phyloP scores from a whole-genome alignment of 2,329 filamentous ascomycete species.

The Alternaria solani region DNA sequence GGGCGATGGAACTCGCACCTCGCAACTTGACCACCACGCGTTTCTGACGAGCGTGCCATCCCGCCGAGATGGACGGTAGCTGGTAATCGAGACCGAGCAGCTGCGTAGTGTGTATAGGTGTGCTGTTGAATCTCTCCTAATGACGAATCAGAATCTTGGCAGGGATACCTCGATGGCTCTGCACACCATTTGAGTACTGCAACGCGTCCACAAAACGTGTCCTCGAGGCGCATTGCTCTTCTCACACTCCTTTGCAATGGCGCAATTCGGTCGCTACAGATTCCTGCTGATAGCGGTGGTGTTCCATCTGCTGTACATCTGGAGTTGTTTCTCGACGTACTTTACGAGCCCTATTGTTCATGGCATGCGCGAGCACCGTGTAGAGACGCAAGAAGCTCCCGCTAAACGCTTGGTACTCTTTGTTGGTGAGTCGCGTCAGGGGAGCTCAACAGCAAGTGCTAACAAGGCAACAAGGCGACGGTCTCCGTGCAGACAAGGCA shows the following conservation, averaged over 20 bases:
- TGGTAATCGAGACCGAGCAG: not conserved
- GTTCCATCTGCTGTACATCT: constrained; percentile 93
- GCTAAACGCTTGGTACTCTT: constrained; percentile 91
- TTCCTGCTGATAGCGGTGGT: constrained; percentile 89
- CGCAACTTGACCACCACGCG: not conserved
- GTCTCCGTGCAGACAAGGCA: constrained; percentile 94
- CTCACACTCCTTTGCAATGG: constrained; percentile 49
- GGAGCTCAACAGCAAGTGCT: not conserved
- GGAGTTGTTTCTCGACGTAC: constrained; percentile 88
- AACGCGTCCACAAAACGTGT: constrained; percentile 30
- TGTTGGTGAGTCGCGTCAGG: constrained; percentile 68
- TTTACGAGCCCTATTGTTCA: constrained; percentile 97
- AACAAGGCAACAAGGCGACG: constrained; percentile 70
- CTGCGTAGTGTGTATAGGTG: not conserved
- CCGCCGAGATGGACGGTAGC: not conserved
- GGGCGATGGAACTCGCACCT: not conserved
- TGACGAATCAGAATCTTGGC: constrained; percentile 23
- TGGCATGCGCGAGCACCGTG: constrained; percentile 84
- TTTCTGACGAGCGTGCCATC: not conserved
- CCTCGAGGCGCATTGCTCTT: constrained; percentile 38
- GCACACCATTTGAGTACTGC: constrained; percentile 40
- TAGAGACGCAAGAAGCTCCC: constrained; percentile 77
- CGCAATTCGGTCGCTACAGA: constrained; percentile 72
- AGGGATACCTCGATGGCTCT: constrained; percentile 29
- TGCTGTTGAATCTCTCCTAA: not conserved